phyloP scores from a whole-genome alignment of 73 alveolate genomes.

The Blepharisma stoltei region DNA sequence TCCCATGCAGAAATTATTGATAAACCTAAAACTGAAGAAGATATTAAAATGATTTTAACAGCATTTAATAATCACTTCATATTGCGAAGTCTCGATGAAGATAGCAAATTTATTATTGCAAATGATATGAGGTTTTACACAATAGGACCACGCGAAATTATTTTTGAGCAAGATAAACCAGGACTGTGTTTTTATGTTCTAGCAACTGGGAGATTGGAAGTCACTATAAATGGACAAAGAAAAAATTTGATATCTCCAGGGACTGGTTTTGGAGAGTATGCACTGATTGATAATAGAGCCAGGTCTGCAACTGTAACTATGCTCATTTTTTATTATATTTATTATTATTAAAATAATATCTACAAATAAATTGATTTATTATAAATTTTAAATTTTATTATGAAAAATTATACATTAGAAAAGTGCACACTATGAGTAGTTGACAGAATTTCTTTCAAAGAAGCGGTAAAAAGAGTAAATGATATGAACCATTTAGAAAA shows the following conservation, averaged over 20 bases:
- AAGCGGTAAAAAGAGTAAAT: constrained; percentile 40
- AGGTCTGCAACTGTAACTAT: constrained; percentile 23
- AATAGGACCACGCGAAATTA: background rate
- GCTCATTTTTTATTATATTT: too few species aligned
- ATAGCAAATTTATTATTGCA: background rate
- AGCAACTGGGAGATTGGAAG: constrained; percentile 7
- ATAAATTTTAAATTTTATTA: too few species aligned
- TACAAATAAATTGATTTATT: too few species aligned
- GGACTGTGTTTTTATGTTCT: background rate
- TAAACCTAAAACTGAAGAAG: constrained; percentile 3
- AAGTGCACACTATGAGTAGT: constrained; percentile 80
- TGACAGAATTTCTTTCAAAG: constrained; percentile 85
- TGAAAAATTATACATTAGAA: too few species aligned
- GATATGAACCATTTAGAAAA: constrained; percentile 38
- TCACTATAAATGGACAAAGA: background rate
- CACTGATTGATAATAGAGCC: background rate
- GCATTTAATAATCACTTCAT: constrained; percentile 1
- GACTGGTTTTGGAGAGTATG: constrained; percentile 25
- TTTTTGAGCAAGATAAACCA: constrained; percentile 13
- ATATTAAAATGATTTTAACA: constrained; percentile 6
- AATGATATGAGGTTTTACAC: background rate
- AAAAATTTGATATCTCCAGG: constrained; percentile 8
- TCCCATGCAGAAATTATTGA: background rate
- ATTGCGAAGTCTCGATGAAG: constrained; percentile 16
- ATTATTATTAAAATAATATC: too few species aligned